Percentiles rank a stretch among this genome's conserved stretches.
Conservation (phyloP, 202 grass and related monocot genomes). For the Schoenoplectus tabernaemontani region DNA sequence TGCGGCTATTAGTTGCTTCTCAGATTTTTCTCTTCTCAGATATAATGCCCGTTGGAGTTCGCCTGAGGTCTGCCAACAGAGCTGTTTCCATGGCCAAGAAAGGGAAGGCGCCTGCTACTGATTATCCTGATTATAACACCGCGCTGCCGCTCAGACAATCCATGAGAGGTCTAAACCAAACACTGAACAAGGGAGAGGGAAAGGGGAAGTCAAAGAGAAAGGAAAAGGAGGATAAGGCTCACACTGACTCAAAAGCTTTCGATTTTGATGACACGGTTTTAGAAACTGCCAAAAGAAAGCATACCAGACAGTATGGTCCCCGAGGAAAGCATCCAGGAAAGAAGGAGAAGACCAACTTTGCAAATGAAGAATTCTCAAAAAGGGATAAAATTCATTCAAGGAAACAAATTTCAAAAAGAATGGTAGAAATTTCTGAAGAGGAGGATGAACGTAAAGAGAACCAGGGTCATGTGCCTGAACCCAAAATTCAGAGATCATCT, state of each 20-base stretch:
- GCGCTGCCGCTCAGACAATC: not conserved
- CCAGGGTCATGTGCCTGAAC: conserved; percentile 25
- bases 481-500: conserved; percentile 27
- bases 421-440: not conserved
- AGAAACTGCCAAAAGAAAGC: not conserved
- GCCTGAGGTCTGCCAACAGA: not conserved
- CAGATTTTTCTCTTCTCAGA: not conserved
- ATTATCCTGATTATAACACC: not conserved
- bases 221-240: not conserved
- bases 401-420: conserved; percentile 20
- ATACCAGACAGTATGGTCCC: not conserved
- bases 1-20: not conserved
- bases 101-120: not conserved
- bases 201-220: too few relatives aligned
- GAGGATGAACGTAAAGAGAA: conserved; percentile 29
- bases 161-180: not conserved
- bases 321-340: not conserved
- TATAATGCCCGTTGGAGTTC: not conserved
- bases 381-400: not conserved
- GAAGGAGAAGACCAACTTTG: not conserved
- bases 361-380: not conserved
- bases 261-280: not conserved
- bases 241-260: not conserved
- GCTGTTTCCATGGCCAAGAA: not conserved
- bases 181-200: too few relatives aligned